phyloP scores from a whole-genome alignment of 305 asterid species.

The Fraxinus angustifolia region DNA sequence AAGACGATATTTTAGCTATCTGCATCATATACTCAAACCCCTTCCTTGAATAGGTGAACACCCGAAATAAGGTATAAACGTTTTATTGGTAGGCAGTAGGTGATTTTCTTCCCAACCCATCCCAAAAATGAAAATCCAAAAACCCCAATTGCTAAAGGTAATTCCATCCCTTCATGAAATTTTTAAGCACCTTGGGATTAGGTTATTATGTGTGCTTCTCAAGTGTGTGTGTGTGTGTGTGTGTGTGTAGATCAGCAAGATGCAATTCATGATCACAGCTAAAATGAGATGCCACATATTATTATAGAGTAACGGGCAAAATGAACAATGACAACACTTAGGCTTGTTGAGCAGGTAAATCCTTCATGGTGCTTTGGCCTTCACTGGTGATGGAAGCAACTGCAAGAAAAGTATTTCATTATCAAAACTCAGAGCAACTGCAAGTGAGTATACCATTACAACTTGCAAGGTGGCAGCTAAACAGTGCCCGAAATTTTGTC shows the following conservation, averaged over 20 bases:
- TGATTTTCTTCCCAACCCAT: neutral
- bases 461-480: neutral
- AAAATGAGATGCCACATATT: neutral
- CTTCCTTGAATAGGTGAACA: neutral
- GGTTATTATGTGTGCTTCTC: neutral
- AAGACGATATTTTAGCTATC: neutral
- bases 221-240: neutral
- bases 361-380: conserved; percentile 65
- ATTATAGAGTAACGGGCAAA: conserved; percentile 14
- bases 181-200: neutral
- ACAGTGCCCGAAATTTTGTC: neutral
- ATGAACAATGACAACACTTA: conserved; percentile 10
- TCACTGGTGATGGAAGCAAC: conserved; percentile 74
- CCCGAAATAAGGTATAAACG: no score
- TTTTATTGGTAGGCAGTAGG: neutral
- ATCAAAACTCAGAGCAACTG: neutral
- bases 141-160: neutral
- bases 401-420: conserved; percentile 30
- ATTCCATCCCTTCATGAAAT: neutral
- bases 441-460: neutral
- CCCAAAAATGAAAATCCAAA: neutral
- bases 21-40: neutral
- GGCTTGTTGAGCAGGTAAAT: conserved; percentile 12
- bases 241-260: neutral
- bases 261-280: neutral